Evolutionary conservation across 1,284 basidiomycete genomes (phyloP).

Genomic region (Afroboletus lepidellus): DNA sequence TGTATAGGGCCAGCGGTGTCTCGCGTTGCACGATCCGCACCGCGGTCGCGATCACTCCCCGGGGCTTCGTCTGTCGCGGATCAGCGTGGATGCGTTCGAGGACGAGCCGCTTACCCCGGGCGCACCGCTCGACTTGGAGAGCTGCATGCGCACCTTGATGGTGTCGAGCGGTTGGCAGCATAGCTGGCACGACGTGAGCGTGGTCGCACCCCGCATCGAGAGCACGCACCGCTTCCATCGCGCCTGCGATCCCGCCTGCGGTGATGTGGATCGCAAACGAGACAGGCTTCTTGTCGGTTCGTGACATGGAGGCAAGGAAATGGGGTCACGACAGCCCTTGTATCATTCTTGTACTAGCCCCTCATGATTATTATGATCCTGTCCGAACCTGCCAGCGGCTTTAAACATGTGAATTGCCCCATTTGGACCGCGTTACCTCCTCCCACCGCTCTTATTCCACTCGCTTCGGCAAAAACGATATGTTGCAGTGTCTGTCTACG

Average conservation of each 20-base stretch:
- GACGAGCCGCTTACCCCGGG: conserved; percentile 66
- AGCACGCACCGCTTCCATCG: conserved; percentile 81
- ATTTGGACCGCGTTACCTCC: conserved; percentile 24
- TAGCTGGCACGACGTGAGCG: conserved; percentile 43
- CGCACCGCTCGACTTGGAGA: conserved; percentile 74
- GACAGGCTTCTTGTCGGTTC: conserved; percentile 66
- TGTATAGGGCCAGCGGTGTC: conserved; percentile 95
- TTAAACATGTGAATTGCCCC: conserved; percentile 31
- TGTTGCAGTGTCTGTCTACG: conserved; percentile 7
- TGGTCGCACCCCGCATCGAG: background rate
- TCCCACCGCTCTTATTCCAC: conserved; percentile 26
- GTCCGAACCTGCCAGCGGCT: background rate
- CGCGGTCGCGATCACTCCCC: conserved; percentile 94
- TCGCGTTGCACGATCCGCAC: conserved; percentile 87
- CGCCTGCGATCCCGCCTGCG: conserved; percentile 89
- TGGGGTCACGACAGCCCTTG: background rate
- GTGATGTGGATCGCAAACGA: conserved; percentile 88
- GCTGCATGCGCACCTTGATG: conserved; percentile 99
- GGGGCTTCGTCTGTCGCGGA: conserved; percentile 75
- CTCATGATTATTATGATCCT: conserved; percentile 21
- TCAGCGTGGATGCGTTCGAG: conserved; percentile 45
- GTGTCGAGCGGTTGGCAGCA: conserved; percentile 89
- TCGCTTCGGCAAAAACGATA: background rate
- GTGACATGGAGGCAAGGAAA: conserved; percentile 48
- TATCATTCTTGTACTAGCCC: conserved; percentile 4